Evolutionary conservation across 306 rosid genomes (phyloP).

Genomic region (Trifolium repens): DNA sequence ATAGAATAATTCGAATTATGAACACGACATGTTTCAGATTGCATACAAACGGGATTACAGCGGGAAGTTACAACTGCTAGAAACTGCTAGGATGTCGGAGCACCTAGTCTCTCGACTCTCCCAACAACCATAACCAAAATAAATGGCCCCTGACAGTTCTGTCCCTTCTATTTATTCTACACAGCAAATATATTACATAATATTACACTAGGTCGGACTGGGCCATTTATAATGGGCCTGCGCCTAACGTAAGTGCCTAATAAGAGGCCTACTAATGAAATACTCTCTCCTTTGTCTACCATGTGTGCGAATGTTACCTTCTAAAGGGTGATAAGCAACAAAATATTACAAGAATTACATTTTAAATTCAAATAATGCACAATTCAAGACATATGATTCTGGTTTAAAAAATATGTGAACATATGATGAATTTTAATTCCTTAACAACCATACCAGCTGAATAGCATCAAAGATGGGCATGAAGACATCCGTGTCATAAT

Average conservation of each 20-base stretch:
- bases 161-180: not conserved
- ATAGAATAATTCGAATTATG: not conserved
- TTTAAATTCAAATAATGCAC: conserved; percentile 28
- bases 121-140: not conserved
- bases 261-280: not conserved
- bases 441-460: conserved; percentile 73
- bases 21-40: not conserved
- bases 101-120: not conserved
- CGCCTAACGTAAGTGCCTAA: not conserved
- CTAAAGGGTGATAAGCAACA: conserved; percentile 7
- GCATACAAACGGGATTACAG: not conserved
- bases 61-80: not conserved
- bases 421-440: conserved; percentile 50
- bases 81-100: not conserved
- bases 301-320: not conserved
- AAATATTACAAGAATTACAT: not conserved
- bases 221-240: not conserved
- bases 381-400: conserved; percentile 13
- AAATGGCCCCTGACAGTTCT: not conserved
- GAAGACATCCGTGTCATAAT: conserved; percentile 94
- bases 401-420: conserved; percentile 18
- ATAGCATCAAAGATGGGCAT: conserved; percentile 89
- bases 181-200: no score
- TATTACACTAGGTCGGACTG: not conserved
- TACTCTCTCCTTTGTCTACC: conserved; percentile 5